Percentiles rank a stretch among this genome's conserved stretches.
phyloP scores from a whole-genome alignment of 768 basidiomycete species.

The Tricholoma sp. region DNA sequence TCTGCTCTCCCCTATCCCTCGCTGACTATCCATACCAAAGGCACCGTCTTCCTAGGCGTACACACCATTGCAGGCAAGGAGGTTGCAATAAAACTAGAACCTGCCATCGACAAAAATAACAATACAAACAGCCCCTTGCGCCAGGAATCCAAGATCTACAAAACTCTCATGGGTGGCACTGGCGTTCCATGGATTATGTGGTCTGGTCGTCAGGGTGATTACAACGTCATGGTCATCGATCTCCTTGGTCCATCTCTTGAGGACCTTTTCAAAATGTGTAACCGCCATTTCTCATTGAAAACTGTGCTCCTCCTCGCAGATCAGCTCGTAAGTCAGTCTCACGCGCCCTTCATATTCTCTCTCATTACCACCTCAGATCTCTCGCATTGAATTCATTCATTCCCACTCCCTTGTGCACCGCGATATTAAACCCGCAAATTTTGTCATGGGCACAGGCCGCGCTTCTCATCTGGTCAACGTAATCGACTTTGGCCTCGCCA shows the following conservation, averaged over 20 bases:
- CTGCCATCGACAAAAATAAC: slow-evolving; percentile 41
- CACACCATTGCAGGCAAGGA: slow-evolving; percentile 80
- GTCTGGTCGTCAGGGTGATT: slow-evolving; percentile 87
- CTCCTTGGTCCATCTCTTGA: slow-evolving; percentile 87
- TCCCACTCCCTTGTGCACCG: slow-evolving; percentile 92
- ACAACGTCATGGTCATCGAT: slow-evolving; percentile 98
- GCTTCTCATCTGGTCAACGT: slow-evolving; percentile 77
- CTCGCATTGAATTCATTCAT: slow-evolving; percentile 95
- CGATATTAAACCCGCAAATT: slow-evolving; percentile 98
- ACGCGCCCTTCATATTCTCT: slow-evolving; percentile 5
- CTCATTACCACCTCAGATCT: slow-evolving; percentile 57
- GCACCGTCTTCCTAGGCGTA: slow-evolving; percentile 73
- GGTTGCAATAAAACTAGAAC: slow-evolving; percentile 80
- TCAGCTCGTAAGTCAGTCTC: slow-evolving; percentile 67
- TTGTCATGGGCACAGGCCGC: slow-evolving; percentile 80
- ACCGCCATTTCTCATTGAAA: slow-evolving; percentile 90
- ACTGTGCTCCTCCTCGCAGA: slow-evolving; percentile 92
- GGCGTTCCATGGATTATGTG: slow-evolving; percentile 92
- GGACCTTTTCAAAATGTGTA: slow-evolving; percentile 84
- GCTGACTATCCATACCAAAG: slow-evolving; percentile 36
- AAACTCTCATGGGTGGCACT: slow-evolving; percentile 81
- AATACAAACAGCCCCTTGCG: slow-evolving; percentile 57
- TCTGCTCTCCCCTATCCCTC: not conserved
- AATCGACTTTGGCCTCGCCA: slow-evolving; percentile 83
- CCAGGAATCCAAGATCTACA: slow-evolving; percentile 90